Base-by-base conservation (phyloP, 352 stramenopile species). In the Pythium angustatum region DNA sequence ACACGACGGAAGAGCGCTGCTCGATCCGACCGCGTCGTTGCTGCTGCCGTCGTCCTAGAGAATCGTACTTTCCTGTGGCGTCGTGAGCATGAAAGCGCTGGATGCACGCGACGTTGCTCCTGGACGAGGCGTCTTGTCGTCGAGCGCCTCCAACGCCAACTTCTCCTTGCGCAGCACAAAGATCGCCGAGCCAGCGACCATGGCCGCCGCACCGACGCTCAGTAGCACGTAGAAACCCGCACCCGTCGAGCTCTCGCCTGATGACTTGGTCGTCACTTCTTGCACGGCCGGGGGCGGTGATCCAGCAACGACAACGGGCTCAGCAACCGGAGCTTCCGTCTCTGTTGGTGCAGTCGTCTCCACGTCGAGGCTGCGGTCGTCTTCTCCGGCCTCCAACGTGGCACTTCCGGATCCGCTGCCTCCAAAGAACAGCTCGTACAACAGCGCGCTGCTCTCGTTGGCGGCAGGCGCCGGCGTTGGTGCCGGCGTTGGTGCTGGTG, bases 161-260 rank as follows among this genome's bases (percentile, higher is more conserved):
- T 91, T 88, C 74, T 91, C 89, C 77, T 83, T 80, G 57, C 82
- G 81, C 36, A 88, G 58, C 0, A 78, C 79, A 12, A 91, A 68
- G 64, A 91, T 87, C 27, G 72, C 79, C 0, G 64, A 73, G 5
- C 51, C 82, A 8, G 82, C 82, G 19, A 89, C 73, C 26, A 81
- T 69, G 38, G 69, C 78, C 1, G 77, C 78, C 6, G 53, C 72
- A 0, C 66, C 62, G n/a, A 81, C 53, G 4, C 82, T 45, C 17
- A 62, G 31, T n/a, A 81, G 5, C 10, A 91, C 64, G 62, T 86
- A 64, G 19, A 75, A 62, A 24, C 66, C 69, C 0, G 77, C 40
- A n/a, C 61, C 56, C 12, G 40, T 69, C 22, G 28, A 26, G n/a
- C 24, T 38, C 0, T 55, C 49, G 0, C 17, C 12, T 0, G 19